Conservation (phyloP, 2,329 filamentous ascomycete species). For the Ascosphaera aggregata region DNA sequence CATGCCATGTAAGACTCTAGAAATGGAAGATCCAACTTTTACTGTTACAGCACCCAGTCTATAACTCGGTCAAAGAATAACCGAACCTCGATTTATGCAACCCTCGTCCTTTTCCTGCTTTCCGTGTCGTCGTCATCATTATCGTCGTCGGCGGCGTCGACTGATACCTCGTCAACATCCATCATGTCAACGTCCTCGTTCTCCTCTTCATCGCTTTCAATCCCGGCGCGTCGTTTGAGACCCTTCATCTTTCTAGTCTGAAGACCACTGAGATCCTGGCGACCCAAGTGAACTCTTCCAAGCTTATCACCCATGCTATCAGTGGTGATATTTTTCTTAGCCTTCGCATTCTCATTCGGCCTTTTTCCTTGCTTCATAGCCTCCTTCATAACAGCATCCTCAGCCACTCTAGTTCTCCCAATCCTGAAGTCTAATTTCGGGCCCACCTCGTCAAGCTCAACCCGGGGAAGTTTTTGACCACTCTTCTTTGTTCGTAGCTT, state of each 20-base stretch:
- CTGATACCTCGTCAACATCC: constrained; percentile 14
- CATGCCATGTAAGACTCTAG: constrained; percentile 4
- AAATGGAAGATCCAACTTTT: too few relatives aligned
- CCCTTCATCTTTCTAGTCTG: constrained; percentile 99
- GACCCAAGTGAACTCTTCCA: constrained; percentile 73
- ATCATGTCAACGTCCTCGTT: constrained; percentile 17
- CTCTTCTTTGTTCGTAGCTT: constrained; percentile 67
- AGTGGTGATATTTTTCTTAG: constrained; percentile 91
- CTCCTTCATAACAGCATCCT: constrained; percentile 62
- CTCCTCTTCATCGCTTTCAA: constrained; percentile 30
- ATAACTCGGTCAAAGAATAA: too few relatives aligned
- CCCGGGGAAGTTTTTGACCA: constrained; percentile 65
- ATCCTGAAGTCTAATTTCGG: constrained; percentile 81
- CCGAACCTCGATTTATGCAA: too few relatives aligned
- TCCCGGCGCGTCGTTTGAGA: constrained; percentile 56
- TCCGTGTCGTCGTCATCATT: constrained; percentile 8
- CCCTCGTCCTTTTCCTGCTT: constrained; percentile 11
- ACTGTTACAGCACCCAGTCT: too few relatives aligned
- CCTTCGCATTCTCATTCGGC: constrained; percentile 26
- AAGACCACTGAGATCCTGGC: constrained; percentile 65
- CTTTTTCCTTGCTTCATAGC: constrained; percentile 69
- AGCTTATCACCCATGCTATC: constrained; percentile 92
- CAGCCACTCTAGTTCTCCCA: constrained; percentile 57
- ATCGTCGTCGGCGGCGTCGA: constrained; percentile 9
- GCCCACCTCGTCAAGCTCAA: constrained; percentile 89